Base-by-base conservation (phyloP, 148 eudicot species). In the Limonium bicolor region DNA sequence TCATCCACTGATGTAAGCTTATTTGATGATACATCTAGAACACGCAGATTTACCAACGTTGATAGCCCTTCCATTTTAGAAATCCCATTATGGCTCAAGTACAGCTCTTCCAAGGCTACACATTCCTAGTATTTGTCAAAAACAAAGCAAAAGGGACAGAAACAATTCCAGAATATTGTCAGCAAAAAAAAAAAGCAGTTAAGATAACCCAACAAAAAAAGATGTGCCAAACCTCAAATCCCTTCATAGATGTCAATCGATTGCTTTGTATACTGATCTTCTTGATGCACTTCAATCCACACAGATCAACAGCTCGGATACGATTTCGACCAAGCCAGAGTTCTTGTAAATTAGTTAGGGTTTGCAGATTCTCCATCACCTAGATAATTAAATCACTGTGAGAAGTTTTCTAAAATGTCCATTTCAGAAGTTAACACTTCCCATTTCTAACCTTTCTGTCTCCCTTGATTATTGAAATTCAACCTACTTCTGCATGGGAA, bases 271-370 rank as follows among this genome's bases (percentile, higher is more conserved):
- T 63, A 62, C 97, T 90, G 26, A 90, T 56, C 73, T 84, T 90
- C 70, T 70, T 77, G 39, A 90, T 80, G 68, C 82, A 72, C 63
- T 75, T 80, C 53, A 90, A 68, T 27, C 97, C 97, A 59, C 97
- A 90, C 53, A 84, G 71, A 66, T 90, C 60, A 32, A 84, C 72
- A 31, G 70, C 35, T 58, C 69, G 67, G 18, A 90, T 90, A 44
- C 97, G 95, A 60, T 90, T 90, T 38, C 95, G 86, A 27, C 97
- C 97, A 61, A 90, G 74, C 97, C 97, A 90, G 48, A 90, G 62
- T 69, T 90, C 95, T 70, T 72, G 87, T 54, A 90, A 71, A 41
- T 64, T 66, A 22, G 72, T 62, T 25, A 84, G 49, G 40, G 67
- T 75, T 37, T 75, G 71, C 42, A 88, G 54, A 54, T 83, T 84